Conservation (phyloP, 2,329 filamentous ascomycete genomes). For the Neofusicoccum ribis region DNA sequence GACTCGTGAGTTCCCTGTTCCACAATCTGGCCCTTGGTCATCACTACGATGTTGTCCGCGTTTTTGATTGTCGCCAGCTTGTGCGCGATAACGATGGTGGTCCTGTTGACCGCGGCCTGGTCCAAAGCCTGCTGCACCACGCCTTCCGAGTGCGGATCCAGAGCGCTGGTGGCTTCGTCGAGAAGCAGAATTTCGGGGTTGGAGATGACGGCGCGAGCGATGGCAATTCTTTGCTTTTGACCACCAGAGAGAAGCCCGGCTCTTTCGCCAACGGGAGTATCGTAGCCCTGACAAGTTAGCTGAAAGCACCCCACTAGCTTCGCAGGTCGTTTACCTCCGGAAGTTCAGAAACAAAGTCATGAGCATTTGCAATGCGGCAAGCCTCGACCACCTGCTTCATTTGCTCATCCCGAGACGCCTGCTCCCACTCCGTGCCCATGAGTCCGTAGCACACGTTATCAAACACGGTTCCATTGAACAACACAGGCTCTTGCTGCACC, state of each 20-base stretch:
- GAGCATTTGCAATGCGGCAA: slow-evolving; percentile 89
- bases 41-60: slow-evolving; percentile 94
- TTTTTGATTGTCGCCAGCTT: slow-evolving; percentile 91
- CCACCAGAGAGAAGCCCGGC: slow-evolving; percentile 91
- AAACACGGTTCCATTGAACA: slow-evolving; percentile 87
- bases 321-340: slow-evolving; percentile 44
- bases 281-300: slow-evolving; percentile 66
- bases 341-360: slow-evolving; percentile 80
- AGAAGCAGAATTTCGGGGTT: slow-evolving; percentile 90
- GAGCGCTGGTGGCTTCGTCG: slow-evolving; percentile 89
- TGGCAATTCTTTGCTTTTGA: slow-evolving; percentile 95
- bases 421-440: slow-evolving; percentile 36
- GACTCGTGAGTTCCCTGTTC: slow-evolving; percentile 89
- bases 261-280: slow-evolving; percentile 90
- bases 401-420: slow-evolving; percentile 3
- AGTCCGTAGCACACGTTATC: slow-evolving; percentile 89
- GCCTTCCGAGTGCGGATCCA: slow-evolving; percentile 93
- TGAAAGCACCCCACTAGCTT: background rate
- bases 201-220: slow-evolving; percentile 85
- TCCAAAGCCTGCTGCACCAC: slow-evolving; percentile 93
- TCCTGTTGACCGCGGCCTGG: slow-evolving; percentile 78
- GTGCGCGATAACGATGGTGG: slow-evolving; percentile 95
- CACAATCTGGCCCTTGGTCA: slow-evolving; percentile 77
- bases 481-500: slow-evolving; percentile 88
- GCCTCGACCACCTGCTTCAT: slow-evolving; percentile 73